Evolutionary conservation across 2,329 filamentous ascomycete genomes (phyloP).

Genomic region (Aotearoamyces nothofagi): DNA sequence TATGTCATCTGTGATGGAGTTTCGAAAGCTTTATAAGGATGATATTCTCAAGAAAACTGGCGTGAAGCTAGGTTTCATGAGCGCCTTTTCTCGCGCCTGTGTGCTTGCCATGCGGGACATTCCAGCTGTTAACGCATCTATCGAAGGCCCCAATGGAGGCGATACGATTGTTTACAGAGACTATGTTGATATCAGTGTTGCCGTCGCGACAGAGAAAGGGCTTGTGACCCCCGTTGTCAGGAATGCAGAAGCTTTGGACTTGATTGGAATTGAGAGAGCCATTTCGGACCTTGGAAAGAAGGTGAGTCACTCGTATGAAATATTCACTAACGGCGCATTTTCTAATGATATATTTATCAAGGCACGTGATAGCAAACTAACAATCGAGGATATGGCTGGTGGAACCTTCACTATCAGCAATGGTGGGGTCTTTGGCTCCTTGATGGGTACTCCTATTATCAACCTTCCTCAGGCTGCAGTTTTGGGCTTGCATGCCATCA

Average conservation of each 20-base stretch:
- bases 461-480: slow-evolving; percentile 91
- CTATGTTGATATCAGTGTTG: slow-evolving; percentile 95
- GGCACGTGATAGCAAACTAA: slow-evolving; percentile 92
- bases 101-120: slow-evolving; percentile 88
- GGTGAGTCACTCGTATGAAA: slow-evolving; percentile 32
- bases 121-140: slow-evolving; percentile 91
- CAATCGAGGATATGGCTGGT: slow-evolving; percentile 97
- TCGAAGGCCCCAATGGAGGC: slow-evolving; percentile 87
- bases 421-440: slow-evolving; percentile 87
- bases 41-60: slow-evolving; percentile 91
- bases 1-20: slow-evolving; percentile 95
- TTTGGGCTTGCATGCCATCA: slow-evolving; percentile 88
- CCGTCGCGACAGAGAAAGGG: slow-evolving; percentile 93
- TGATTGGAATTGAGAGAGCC: slow-evolving; percentile 75
- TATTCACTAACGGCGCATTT: slow-evolving; percentile 1
- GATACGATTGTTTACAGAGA: slow-evolving; percentile 98
- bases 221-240: slow-evolving; percentile 93
- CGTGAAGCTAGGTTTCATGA: slow-evolving; percentile 99
- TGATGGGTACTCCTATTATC: slow-evolving; percentile 98
- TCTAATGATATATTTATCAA: slow-evolving; percentile 21
- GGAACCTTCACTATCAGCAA: slow-evolving; percentile 98
- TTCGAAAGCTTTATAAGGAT: slow-evolving; percentile 95
- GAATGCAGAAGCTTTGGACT: slow-evolving; percentile 77
- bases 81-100: slow-evolving; percentile 81
- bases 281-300: slow-evolving; percentile 95